Evolutionary conservation across 805 yeast species (phyloP), one percentile per base, ranked within the genome.

Genomic region (Lachancea sp.): DNA sequence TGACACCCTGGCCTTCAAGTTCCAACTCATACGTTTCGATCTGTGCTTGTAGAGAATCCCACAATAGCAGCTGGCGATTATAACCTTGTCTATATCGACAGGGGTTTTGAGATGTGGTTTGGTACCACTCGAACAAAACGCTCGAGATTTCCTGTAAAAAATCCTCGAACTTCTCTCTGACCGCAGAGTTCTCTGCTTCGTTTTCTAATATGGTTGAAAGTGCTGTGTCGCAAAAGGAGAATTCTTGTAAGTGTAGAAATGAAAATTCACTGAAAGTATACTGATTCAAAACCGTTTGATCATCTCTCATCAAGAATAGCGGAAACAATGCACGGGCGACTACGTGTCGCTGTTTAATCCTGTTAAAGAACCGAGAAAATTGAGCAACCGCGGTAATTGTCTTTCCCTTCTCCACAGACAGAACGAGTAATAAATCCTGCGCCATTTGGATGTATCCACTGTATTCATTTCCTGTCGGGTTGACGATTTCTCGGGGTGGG

Each of bases 21-120:
- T 65, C 68, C 12, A 69, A 48, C 55, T 87, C 97, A 26, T 79
- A 67, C 4, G 67, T 61, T 52, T 86, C 95, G 39, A 83, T 71
- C 29, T 72, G 71, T 8, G 83, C 92, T 54, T 90, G 97, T 23
- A 85, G 64, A 2, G 87, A 71, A 60, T 90, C 97, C 83, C 90
- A 85, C 2, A 71, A 48, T 34, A 72, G 52, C 41, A 78, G 54
- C 52, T 72, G 66, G 53, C 79, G 67, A 47, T 79, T 65, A 52
- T 81, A 63, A 46, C 82, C 75, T 56, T 86, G 96, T 47, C 96
- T 75, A 54, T 86, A 88, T 41, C 96, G 71, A 36, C 94, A 77
- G 25, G 87, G 78, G 52, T 90, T 90, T 57, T 80, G 81, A 5
- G 77, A 68, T 13, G 63, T 50, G 8, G 67, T 63, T 38, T 70